These are phyloP conservation scores for Myxozyma vanderwaltii DNA, from an alignment of 805 yeast species.

Conservation along the genomic window DNA sequence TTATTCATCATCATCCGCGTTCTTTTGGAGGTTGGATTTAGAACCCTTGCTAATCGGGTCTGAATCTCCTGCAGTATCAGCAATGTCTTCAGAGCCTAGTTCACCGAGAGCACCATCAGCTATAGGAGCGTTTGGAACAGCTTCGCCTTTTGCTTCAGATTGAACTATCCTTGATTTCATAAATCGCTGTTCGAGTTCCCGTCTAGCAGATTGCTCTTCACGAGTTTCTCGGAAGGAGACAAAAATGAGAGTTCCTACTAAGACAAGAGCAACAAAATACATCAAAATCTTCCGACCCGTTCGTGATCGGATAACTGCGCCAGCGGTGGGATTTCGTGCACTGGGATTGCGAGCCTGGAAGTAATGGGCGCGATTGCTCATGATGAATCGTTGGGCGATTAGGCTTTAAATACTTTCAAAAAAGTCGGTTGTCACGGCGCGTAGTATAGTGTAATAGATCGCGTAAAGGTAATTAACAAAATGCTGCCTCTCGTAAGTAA, in stretches of 20 bases:
- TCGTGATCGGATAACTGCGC: constrained; percentile 15
- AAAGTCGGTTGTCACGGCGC: too few species aligned
- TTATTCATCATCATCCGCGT: background rate
- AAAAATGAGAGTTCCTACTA: constrained; percentile 6
- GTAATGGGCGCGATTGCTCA: background rate
- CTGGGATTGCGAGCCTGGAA: constrained; percentile 9
- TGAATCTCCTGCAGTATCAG: background rate
- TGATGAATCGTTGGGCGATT: too few species aligned
- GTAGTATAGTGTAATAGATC: too few species aligned
- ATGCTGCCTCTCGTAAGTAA: too few species aligned
- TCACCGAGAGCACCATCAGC: constrained; percentile 1
- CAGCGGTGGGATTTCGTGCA: background rate
- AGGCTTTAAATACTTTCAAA: too few species aligned
- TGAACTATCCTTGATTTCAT: constrained; percentile 2
- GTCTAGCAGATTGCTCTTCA: background rate
- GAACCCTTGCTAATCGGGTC: too few species aligned
- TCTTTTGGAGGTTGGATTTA: too few species aligned
- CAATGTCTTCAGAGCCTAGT: background rate
- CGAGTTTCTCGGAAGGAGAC: constrained; percentile 1
- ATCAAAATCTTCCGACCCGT: constrained; percentile 9
- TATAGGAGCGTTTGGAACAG: background rate
- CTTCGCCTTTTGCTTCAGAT: background rate
- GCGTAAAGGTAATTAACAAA: too few species aligned
- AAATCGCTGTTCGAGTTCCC: background rate
- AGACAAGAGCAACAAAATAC: constrained; percentile 11